Conservation (phyloP, 2,329 filamentous ascomycete genomes). For the Golovinomyces cichoracearum region DNA sequence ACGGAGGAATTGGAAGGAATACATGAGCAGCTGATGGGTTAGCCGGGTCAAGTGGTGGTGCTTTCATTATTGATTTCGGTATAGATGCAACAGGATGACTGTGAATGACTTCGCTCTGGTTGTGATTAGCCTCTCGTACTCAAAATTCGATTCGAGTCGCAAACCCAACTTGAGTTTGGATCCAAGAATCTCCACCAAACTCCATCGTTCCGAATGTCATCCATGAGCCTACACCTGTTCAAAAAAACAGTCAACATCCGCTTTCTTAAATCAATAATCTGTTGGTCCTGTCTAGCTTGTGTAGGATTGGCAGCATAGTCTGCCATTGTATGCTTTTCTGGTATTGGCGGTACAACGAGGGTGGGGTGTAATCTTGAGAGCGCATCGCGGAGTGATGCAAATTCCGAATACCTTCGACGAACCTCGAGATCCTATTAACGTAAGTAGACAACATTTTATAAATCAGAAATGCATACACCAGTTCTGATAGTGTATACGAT, state of each 20-base stretch:
- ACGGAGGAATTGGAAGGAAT: constrained; percentile 63
- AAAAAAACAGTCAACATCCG: constrained; percentile 91
- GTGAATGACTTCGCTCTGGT: constrained; percentile 74
- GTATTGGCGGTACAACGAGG: constrained; percentile 83
- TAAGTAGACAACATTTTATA: constrained; percentile 1
- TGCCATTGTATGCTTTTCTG: constrained; percentile 96
- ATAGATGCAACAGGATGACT: constrained; percentile 75
- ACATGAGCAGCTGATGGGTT: constrained; percentile 69
- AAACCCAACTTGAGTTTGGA: constrained; percentile 93
- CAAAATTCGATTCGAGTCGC: constrained; percentile 7
- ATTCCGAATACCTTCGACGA: constrained; percentile 84
- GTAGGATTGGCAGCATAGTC: constrained; percentile 96
- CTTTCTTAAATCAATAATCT: constrained; percentile 89
- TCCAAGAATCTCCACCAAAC: constrained; percentile 97
- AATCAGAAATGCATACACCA: constrained; percentile 30
- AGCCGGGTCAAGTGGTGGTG: constrained; percentile 83
- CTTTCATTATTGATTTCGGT: constrained; percentile 80
- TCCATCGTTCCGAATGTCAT: constrained; percentile 69
- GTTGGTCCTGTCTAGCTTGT: constrained; percentile 87
- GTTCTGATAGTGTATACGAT: constrained; percentile 96
- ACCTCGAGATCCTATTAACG: constrained; percentile 63
- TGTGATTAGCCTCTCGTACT: constrained; percentile 6
- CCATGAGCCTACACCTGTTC: constrained; percentile 81
- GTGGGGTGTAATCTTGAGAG: constrained; percentile 83
- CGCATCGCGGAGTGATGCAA: constrained; percentile 68